Base-by-base conservation (phyloP, 371 early-diverging fungal genomes). In the Dinochytrium kinnereticum region DNA sequence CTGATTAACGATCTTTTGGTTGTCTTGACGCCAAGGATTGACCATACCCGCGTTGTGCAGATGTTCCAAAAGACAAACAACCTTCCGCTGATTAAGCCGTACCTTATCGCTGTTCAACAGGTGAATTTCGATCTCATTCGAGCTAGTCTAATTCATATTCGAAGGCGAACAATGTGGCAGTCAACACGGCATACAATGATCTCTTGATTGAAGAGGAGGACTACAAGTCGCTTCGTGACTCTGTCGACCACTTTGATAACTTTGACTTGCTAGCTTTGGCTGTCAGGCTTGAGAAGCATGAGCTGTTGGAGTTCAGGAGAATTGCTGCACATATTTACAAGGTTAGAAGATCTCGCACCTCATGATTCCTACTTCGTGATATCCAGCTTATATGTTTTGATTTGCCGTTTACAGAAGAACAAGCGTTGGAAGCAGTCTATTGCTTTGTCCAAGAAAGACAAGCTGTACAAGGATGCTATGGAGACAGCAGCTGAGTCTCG, bases 201-300 rank as follows among this genome's bases (percentile, higher is more conserved):
- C 83, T 98, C 67, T 87, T 95, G 72, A 96, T 98, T 70, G 99
- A 97, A 82, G 97, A 97, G 86, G 96, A 97, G 81, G 97, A 98
- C 80, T 97, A 88, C 82, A 90, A 92, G 30, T 89, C 94, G 0
- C 86, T 97, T 28, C 94, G 96, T 38, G 93, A 93, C 75, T 94
- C 95, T 19, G 93, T 98, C 66, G 96, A 96, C 83, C 87, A 89
- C 67, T 93, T 92, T 83, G 92, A 93, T 81, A 94, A 94, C 87
- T 93, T 97, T 88, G 98, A 98, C 81, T 90, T 90, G 68, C 85
- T 96, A 59, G 92, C 93, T 1, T 87, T 98, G 68, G 97, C 98
- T 0, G 89, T 92, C 77, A 88, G 94, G 26, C 84, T 98, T 68
- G 97, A 96, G 82, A 93, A 93, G 83, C 98, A 98, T 80, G 96